phyloP scores from a whole-genome alignment of 2,329 filamentous ascomycete species.

The Talaromyces sp. region DNA sequence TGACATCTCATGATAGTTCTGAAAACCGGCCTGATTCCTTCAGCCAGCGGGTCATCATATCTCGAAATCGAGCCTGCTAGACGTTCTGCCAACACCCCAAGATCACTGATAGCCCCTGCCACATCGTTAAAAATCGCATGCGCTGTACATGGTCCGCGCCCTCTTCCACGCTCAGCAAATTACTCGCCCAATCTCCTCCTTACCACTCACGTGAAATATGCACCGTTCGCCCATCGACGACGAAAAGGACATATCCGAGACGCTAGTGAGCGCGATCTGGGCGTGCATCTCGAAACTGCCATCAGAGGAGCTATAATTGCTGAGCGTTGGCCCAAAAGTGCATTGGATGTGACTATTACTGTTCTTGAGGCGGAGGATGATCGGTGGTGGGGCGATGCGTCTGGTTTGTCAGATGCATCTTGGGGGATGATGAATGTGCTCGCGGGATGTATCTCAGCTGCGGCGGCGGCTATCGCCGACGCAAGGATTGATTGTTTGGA shows the following conservation, averaged over 20 bases:
- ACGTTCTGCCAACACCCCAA: conserved; percentile 37
- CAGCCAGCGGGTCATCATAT: conserved; percentile 86
- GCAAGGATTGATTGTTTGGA: conserved; percentile 96
- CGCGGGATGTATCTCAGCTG: conserved; percentile 87
- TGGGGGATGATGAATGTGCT: conserved; percentile 92
- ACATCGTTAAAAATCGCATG: conserved; percentile 86
- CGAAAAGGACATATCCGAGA: conserved; percentile 84
- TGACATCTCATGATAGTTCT: conserved; percentile 57
- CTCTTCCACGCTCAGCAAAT: conserved; percentile 80
- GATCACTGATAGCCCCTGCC: conserved; percentile 50
- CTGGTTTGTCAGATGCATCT: conserved; percentile 54
- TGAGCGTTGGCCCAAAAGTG: conserved; percentile 97
- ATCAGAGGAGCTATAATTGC: conserved; percentile 85
- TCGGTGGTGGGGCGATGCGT: conserved; percentile 58
- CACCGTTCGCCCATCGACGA: conserved; percentile 82
- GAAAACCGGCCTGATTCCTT: conserved; percentile 87
- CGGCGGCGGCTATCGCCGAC: conserved; percentile 86
- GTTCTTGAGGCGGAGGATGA: conserved; percentile 92
- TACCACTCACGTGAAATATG: conserved; percentile 92
- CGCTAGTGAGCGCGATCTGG: conserved; percentile 79
- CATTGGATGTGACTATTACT: conserved; percentile 89
- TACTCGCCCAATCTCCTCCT: conserved; percentile 92
- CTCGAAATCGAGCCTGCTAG: conserved; percentile 50
- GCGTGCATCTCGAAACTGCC: conserved; percentile 85
- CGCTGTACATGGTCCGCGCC: conserved; percentile 87